These are phyloP conservation scores for Stevia rebaudiana DNA, from an alignment of 140 eudicot species.

Conservation along the genomic window DNA sequence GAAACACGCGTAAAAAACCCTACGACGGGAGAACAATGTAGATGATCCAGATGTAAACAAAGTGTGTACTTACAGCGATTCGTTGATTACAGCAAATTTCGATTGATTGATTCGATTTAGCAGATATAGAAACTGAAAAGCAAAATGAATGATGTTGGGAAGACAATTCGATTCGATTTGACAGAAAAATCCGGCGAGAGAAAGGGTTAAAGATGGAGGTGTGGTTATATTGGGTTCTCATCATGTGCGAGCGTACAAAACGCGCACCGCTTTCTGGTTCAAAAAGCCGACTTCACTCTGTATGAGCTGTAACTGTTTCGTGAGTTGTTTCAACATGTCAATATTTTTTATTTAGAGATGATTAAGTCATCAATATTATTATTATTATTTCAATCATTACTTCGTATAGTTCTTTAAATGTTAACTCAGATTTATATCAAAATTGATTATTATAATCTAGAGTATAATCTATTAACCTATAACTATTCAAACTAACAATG, in stretches of 20 bases:
- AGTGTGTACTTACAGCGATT: conserved; percentile 18
- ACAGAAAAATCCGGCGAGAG: conserved; percentile 18
- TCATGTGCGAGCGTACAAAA: conserved; percentile 31
- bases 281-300: conserved; percentile 20
- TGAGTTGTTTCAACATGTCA: conserved; percentile 5
- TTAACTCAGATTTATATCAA: no score
- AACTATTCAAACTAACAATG: no score
- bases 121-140: not conserved
- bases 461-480: no score
- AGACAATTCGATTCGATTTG: conserved; percentile 17
- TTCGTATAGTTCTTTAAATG: no score
- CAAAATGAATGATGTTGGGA: conserved; percentile 4
- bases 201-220: conserved; percentile 13
- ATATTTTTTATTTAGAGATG: not conserved
- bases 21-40: conserved; percentile 14
- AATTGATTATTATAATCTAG: no score
- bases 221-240: not conserved
- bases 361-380: no score
- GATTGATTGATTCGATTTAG: not conserved
- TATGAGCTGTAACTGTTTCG: conserved; percentile 23
- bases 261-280: conserved; percentile 38
- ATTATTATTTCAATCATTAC: no score
- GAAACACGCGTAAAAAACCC: not conserved
- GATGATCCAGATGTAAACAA: conserved; percentile 8
- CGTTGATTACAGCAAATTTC: conserved; percentile 7